phyloP scores from a whole-genome alignment of 2,329 filamentous ascomycete species.

The Nakataea oryzae region DNA sequence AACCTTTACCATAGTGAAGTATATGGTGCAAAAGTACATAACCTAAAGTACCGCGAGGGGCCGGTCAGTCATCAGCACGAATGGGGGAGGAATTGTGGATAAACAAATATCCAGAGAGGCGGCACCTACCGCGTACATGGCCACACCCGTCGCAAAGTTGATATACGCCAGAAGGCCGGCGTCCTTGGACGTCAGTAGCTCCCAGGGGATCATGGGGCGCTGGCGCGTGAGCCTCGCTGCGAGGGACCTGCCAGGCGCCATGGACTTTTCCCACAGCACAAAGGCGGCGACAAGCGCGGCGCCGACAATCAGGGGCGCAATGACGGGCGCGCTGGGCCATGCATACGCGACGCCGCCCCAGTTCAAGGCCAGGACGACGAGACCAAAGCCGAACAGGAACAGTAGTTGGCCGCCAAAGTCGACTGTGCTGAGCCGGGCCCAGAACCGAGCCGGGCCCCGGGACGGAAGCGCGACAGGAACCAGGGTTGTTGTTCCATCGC shows the following conservation, averaged over 20 bases:
- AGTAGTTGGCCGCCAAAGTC: constrained; percentile 46
- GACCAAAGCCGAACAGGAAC: constrained; percentile 42
- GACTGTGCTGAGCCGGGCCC: constrained; percentile 37
- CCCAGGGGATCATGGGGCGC: constrained; percentile 53
- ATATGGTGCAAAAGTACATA: constrained; percentile 60
- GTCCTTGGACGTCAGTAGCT: constrained; percentile 45
- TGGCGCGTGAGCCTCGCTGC: constrained; percentile 39
- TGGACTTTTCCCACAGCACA: constrained; percentile 40
- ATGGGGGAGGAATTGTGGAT: no score
- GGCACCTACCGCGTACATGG: constrained; percentile 33
- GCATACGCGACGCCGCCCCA: constrained; percentile 44
- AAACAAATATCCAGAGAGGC: neutral
- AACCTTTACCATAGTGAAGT: constrained; percentile 35
- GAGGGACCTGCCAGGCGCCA: constrained; percentile 36
- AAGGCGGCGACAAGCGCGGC: constrained; percentile 28
- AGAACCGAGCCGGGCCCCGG: constrained; percentile 18
- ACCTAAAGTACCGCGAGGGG: constrained; percentile 20
- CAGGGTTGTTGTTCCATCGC: neutral
- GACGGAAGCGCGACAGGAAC: neutral
- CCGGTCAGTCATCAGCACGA: no score
- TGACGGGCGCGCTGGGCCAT: constrained; percentile 37
- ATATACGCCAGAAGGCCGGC: constrained; percentile 51
- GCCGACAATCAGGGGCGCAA: constrained; percentile 36
- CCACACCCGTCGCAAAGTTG: constrained; percentile 49
- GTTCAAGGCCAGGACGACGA: constrained; percentile 41